Conservation (phyloP, 2,329 filamentous ascomycete genomes). For the Aspergillus awamori region DNA sequence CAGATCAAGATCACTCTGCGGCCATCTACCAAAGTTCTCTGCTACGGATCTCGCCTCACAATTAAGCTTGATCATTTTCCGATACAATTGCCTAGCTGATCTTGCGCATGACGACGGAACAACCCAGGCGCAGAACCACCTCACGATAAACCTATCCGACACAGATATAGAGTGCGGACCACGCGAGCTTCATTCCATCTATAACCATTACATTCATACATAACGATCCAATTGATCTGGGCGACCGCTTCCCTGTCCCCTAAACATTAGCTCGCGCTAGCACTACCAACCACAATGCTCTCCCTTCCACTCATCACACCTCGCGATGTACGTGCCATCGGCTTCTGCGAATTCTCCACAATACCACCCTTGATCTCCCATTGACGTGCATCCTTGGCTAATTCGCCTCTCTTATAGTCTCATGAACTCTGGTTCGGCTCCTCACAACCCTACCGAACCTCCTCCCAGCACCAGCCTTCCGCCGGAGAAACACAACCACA, state of each 20-base stretch:
- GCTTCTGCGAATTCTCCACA: neutral
- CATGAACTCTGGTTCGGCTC: slow-evolving; percentile 75
- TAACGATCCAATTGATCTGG: neutral
- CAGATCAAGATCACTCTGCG: neutral
- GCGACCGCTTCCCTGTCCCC: neutral
- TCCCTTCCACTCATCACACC: slow-evolving; percentile 69
- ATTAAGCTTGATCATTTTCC: neutral
- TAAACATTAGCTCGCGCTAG: neutral
- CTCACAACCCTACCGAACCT: slow-evolving; percentile 53
- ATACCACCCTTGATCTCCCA: neutral
- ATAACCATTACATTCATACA: neutral
- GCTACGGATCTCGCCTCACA: neutral
- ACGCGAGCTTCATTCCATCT: neutral
- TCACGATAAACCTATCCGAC: neutral
- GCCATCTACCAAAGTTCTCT: neutral
- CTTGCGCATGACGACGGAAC: neutral
- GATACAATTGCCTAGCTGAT: neutral
- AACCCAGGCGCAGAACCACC: neutral
- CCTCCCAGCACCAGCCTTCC: slow-evolving; percentile 27
- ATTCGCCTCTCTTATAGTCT: slow-evolving; percentile 53
- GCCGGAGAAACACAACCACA: slow-evolving; percentile 9
- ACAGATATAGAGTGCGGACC: neutral
- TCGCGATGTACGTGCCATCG: slow-evolving; percentile 62
- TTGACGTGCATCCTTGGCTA: slow-evolving; percentile 17
- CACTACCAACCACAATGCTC: slow-evolving; percentile 49